phyloP scores from a whole-genome alignment of 495 filamentous ascomycete species.

The Delitschia confertaspora region DNA sequence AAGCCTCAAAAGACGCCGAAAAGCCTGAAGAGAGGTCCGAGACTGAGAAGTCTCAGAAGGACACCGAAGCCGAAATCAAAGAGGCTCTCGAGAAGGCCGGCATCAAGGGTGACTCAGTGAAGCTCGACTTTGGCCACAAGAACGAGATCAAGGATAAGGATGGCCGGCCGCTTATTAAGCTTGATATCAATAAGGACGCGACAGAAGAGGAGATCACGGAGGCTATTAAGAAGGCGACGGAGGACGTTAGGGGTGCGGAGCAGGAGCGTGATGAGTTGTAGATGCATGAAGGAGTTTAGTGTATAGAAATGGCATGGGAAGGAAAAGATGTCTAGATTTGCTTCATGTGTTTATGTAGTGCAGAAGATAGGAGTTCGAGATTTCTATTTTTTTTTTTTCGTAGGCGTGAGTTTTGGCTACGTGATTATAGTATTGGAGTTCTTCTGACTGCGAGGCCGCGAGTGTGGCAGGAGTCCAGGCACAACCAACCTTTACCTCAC shows the following conservation, averaged over 20 bases:
- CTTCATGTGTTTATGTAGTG: too few species aligned
- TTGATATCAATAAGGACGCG: constrained; percentile 24
- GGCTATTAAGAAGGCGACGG: constrained; percentile 23
- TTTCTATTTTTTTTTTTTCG: too few species aligned
- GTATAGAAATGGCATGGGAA: constrained; percentile 1
- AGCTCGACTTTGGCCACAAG: constrained; percentile 14
- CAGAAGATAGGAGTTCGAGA: not conserved
- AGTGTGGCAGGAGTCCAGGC: too few species aligned
- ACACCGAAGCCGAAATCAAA: constrained; percentile 13
- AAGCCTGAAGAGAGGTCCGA: constrained; percentile 19
- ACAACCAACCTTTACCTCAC: too few species aligned
- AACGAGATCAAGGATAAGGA: constrained; percentile 15
- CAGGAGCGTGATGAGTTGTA: constrained; percentile 8
- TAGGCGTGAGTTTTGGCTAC: too few species aligned
- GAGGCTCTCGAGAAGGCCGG: constrained; percentile 26
- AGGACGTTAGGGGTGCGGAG: constrained; percentile 27
- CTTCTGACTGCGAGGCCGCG: too few species aligned
- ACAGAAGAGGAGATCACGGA: constrained; percentile 32
- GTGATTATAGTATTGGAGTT: too few species aligned
- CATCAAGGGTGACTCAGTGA: constrained; percentile 21
- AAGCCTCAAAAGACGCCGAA: constrained; percentile 29
- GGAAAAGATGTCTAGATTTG: constrained; percentile 1
- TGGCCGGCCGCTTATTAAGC: constrained; percentile 22
- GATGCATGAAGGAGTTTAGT: constrained; percentile 26
- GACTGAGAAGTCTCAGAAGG: constrained; percentile 4